Percentiles rank a stretch among this genome's conserved stretches.
Evolutionary conservation across 1,284 basidiomycete genomes (phyloP).

Genomic region (Hemileia vastatrix): DNA sequence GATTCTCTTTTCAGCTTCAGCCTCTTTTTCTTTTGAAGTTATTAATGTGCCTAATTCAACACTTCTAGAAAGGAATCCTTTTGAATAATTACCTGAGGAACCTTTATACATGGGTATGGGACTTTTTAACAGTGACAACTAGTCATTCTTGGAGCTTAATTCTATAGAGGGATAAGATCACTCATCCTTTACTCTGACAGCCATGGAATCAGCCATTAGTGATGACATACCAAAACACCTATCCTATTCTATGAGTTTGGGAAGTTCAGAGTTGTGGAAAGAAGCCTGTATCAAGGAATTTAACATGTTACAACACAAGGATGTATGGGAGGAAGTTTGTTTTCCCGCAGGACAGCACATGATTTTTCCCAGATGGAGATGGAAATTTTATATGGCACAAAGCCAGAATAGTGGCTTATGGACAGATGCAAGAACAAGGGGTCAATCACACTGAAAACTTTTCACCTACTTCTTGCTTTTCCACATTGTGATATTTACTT

Average conservation of each 20-base stretch:
- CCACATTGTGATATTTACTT: too few species aligned
- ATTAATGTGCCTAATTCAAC: too few species aligned
- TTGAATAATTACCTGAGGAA: too few species aligned
- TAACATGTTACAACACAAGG: background rate
- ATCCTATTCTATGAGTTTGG: too few species aligned
- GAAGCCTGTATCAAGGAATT: background rate
- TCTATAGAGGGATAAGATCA: too few species aligned
- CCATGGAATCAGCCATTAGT: background rate
- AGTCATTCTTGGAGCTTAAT: too few species aligned
- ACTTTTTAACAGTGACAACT: too few species aligned
- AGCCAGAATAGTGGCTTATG: background rate
- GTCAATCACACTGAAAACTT: background rate
- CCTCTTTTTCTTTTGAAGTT: too few species aligned
- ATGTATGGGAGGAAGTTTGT: background rate
- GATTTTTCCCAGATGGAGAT: constrained; percentile 1
- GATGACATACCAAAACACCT: background rate
- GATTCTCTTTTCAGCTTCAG: too few species aligned
- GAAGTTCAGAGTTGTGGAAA: background rate
- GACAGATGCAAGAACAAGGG: background rate
- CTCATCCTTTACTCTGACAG: too few species aligned
- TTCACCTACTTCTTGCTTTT: background rate
- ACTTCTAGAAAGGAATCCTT: too few species aligned
- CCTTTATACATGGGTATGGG: too few species aligned
- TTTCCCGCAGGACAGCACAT: background rate
- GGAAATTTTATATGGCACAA: background rate